Conservation (phyloP, 2,329 filamentous ascomycete species). For the Colletotrichum somersetense region DNA sequence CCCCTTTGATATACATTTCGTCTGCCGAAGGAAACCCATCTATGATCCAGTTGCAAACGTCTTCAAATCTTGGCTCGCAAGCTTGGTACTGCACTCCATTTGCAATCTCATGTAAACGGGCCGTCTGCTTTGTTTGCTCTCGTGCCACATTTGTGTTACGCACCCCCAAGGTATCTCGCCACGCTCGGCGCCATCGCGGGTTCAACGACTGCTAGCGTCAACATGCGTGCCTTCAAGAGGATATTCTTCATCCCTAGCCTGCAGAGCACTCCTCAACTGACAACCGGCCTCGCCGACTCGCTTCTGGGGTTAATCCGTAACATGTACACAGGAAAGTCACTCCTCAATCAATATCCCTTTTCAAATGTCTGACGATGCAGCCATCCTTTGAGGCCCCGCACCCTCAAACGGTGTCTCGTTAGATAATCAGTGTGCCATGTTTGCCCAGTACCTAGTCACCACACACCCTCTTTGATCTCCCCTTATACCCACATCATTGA, state of each 20-base stretch:
- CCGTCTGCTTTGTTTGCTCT: slow-evolving; percentile 19
- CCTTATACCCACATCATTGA: slow-evolving; percentile 17
- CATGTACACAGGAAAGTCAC: background rate
- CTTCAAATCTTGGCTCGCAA: background rate
- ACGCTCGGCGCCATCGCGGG: slow-evolving; percentile 7
- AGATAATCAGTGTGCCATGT: slow-evolving; percentile 23
- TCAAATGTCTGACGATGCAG: slow-evolving; percentile 15
- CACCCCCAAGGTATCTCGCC: slow-evolving; percentile 5
- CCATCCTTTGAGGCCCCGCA: slow-evolving; percentile 4
- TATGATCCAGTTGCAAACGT: slow-evolving; percentile 9
- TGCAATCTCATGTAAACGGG: slow-evolving; percentile 1
- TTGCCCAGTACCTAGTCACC: background rate
- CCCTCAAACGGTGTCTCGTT: slow-evolving; percentile 19
- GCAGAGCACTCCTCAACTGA: slow-evolving; percentile 21
- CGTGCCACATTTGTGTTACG: slow-evolving; percentile 18
- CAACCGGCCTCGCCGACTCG: background rate
- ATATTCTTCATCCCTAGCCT: slow-evolving; percentile 18
- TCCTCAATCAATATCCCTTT: slow-evolving; percentile 13
- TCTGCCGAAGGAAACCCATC: slow-evolving; percentile 5
- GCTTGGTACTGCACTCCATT: background rate
- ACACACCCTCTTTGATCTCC: slow-evolving; percentile 15
- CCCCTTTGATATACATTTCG: background rate
- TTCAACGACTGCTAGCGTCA: slow-evolving; percentile 20
- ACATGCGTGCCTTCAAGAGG: slow-evolving; percentile 13
- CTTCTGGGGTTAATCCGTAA: slow-evolving; percentile 13